phyloP scores from a whole-genome alignment of 768 basidiomycete genomes.

The Lactarius sp. region DNA sequence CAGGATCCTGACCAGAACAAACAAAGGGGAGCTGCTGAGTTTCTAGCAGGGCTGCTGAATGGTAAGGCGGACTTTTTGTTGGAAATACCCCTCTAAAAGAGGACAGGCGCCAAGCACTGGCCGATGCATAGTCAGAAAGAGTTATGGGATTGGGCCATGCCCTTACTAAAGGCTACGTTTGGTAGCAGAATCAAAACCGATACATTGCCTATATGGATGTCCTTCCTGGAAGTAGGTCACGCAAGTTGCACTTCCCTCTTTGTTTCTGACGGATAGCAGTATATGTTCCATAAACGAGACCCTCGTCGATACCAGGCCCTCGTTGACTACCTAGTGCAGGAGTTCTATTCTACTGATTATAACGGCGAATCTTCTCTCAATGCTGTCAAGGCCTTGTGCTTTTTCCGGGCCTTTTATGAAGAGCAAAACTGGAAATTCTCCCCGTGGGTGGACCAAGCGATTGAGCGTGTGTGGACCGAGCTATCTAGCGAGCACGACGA shows the following conservation, averaged over 20 bases:
- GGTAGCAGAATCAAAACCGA: slow-evolving; percentile 74
- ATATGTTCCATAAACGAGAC: slow-evolving; percentile 73
- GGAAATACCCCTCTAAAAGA: slow-evolving; percentile 8
- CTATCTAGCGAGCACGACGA: slow-evolving; percentile 77
- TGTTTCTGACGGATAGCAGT: slow-evolving; percentile 38
- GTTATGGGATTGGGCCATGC: slow-evolving; percentile 80
- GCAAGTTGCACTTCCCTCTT: neutral
- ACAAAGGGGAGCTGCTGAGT: slow-evolving; percentile 82
- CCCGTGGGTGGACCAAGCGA: slow-evolving; percentile 67
- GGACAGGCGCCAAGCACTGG: slow-evolving; percentile 82
- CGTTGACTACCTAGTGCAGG: slow-evolving; percentile 63
- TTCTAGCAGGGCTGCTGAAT: slow-evolving; percentile 67
- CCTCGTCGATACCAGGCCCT: slow-evolving; percentile 78
- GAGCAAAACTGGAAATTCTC: slow-evolving; percentile 76
- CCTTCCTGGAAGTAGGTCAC: slow-evolving; percentile 60
- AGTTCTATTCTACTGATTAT: slow-evolving; percentile 67
- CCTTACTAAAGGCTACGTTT: slow-evolving; percentile 61
- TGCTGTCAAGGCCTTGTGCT: slow-evolving; percentile 60
- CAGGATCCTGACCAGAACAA: slow-evolving; percentile 75
- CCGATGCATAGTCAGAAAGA: slow-evolving; percentile 56
- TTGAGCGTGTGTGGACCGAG: slow-evolving; percentile 65
- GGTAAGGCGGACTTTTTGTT: slow-evolving; percentile 35
- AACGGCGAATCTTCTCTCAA: slow-evolving; percentile 81
- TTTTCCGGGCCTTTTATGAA: slow-evolving; percentile 68
- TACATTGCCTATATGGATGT: slow-evolving; percentile 72